Evolutionary conservation across 1,139 yeast species (phyloP), one percentile per base, ranked within the genome.

Genomic region (Scheffersomyces illinoinensis): DNA sequence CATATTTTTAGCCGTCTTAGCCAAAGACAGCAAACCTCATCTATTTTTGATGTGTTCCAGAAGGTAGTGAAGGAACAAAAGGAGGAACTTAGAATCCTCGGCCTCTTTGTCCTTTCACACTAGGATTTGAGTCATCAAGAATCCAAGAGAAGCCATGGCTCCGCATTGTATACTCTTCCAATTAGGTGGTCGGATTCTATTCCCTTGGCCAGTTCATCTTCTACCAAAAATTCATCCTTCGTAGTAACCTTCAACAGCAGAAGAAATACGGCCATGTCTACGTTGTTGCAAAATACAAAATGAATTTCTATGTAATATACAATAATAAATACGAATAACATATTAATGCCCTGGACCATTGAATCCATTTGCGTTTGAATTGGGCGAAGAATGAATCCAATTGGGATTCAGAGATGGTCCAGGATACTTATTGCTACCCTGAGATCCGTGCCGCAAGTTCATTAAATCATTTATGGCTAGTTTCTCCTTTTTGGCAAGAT

Each of bases 391-490:
- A 20, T 48, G 17, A n/a, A 8, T 48, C 51, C 51, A 48, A 8
- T 19, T 48, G 24, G n/a, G 21, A 20, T 21, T 24, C 51, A 48
- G 51, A 17, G 51, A 20, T 20, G 51, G 51, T 19, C 51, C 51
- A 10, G 51, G 24, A n/a, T 48, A 48, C 24, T 48, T 48, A 8
- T 48, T 48, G 26, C 18, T 20, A 48, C 51, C 51, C 18, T 48
- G 51, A 12, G 51, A 53, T n/a, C 64, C 63, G 24, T 64, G 65
- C 18, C 67, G 58, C 52, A 67, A 58, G 47, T 65, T 75, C 72
- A 76, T 71, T 57, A 78, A 68, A 63, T 78, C 82, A 64, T 75
- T 76, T 26, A 75, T 71, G 5, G 74, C 79, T 61, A 74, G 65
- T 60, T 76, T 76, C 61, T 76, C 81, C 60, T 78, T 74, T 61